phyloP scores from a whole-genome alignment of 768 basidiomycete species.

The Lentinula aciculospora region DNA sequence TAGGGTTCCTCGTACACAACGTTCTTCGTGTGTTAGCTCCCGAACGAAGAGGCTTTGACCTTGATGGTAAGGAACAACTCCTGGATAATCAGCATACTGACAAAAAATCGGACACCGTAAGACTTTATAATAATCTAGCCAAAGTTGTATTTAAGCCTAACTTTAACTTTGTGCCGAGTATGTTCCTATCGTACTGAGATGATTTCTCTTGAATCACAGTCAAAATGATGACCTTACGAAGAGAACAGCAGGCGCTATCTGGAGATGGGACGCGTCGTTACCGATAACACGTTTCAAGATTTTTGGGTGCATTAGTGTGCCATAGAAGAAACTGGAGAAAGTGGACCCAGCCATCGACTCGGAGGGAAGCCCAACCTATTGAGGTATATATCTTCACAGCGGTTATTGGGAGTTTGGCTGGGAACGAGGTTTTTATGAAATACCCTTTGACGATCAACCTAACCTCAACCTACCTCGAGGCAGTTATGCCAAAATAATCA shows the following conservation, averaged over 20 bases:
- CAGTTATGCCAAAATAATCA: too few species aligned
- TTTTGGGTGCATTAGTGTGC: slow-evolving; percentile 84
- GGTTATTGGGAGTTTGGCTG: background rate
- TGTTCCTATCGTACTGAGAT: slow-evolving; percentile 43
- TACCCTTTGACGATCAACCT: too few species aligned
- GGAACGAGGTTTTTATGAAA: too few species aligned
- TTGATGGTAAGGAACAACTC: slow-evolving; percentile 56
- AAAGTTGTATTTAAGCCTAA: slow-evolving; percentile 17
- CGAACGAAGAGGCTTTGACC: slow-evolving; percentile 41
- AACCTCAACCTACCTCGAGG: too few species aligned
- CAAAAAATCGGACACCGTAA: background rate
- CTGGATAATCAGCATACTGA: slow-evolving; percentile 78
- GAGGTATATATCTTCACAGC: too few species aligned
- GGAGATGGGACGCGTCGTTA: slow-evolving; percentile 57
- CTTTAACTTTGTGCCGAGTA: slow-evolving; percentile 78
- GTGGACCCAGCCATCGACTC: background rate
- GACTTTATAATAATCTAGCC: background rate
- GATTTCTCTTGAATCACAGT: background rate
- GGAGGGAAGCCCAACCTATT: too few species aligned
- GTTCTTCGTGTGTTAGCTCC: slow-evolving; percentile 55
- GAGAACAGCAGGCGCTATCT: slow-evolving; percentile 70
- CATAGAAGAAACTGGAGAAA: slow-evolving; percentile 73
- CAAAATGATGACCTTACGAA: slow-evolving; percentile 38
- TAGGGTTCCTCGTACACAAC: slow-evolving; percentile 71
- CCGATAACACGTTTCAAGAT: slow-evolving; percentile 75